phyloP scores from a whole-genome alignment of 805 yeast species.

The Candida glaebosa region DNA sequence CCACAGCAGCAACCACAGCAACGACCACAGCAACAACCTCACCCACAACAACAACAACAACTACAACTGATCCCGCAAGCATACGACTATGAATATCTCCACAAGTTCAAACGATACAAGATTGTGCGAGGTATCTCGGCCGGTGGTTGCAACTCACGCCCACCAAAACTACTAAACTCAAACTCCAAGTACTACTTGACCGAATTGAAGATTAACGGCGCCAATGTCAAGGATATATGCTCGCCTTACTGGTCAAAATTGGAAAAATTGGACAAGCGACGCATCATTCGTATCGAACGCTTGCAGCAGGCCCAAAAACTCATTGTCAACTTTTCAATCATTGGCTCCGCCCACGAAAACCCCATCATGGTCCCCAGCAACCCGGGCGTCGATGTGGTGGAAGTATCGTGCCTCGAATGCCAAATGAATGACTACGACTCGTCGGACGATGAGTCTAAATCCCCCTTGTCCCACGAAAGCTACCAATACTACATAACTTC shows the following conservation, averaged over 20 bases:
- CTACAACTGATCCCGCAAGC: not conserved
- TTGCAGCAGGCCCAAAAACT: slow-evolving; percentile 47
- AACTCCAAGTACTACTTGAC: slow-evolving; percentile 42
- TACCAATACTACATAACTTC: slow-evolving; percentile 54
- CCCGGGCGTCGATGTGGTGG: slow-evolving; percentile 49
- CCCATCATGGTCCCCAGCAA: slow-evolving; percentile 37
- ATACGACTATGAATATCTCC: not conserved
- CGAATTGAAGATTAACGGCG: slow-evolving; percentile 42
- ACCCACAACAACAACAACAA: not conserved
- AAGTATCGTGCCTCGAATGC: slow-evolving; percentile 59
- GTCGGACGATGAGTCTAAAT: slow-evolving; percentile 20
- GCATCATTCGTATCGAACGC: slow-evolving; percentile 58
- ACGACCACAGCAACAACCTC: not conserved
- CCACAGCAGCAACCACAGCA: slow-evolving; percentile 4
- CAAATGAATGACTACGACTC: slow-evolving; percentile 24
- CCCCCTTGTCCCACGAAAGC: not conserved
- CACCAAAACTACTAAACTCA: slow-evolving; percentile 42
- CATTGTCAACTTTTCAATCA: slow-evolving; percentile 46
- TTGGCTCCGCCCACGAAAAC: slow-evolving; percentile 49
- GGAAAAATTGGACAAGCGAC: slow-evolving; percentile 49
- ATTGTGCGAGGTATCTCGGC: slow-evolving; percentile 56
- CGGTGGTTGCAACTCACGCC: slow-evolving; percentile 55
- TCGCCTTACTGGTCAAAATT: slow-evolving; percentile 45
- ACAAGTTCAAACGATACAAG: slow-evolving; percentile 25
- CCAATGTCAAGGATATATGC: slow-evolving; percentile 47